Evolutionary conservation across 345 rosid species (phyloP).

Genomic region (Lagerstroemia speciosa): DNA sequence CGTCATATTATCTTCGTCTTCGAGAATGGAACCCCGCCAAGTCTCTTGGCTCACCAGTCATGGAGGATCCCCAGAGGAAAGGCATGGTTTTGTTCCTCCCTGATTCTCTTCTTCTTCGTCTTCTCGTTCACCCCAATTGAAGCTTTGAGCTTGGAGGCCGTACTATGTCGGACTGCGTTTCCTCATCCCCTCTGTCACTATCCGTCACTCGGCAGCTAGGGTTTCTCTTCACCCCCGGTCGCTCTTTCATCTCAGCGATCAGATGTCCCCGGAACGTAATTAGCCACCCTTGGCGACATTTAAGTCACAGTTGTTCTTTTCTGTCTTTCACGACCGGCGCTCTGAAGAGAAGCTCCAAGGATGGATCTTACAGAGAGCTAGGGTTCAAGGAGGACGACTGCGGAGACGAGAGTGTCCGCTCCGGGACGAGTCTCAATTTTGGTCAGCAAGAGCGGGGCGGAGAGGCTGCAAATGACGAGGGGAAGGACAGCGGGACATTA

Average conservation of each 20-base stretch:
- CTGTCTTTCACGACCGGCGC: conserved; percentile 4
- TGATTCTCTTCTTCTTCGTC: background rate
- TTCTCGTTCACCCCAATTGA: background rate
- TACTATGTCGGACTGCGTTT: conserved; percentile 32
- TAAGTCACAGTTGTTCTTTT: background rate
- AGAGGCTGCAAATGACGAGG: conserved; percentile 14
- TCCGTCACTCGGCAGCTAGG: conserved; percentile 1
- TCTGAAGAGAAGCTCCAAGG: conserved; percentile 5
- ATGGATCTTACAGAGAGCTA: conserved; percentile 19
- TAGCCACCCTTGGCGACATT: background rate
- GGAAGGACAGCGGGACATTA: conserved; percentile 10
- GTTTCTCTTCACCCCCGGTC: conserved; percentile 3
- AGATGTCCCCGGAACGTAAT: background rate
- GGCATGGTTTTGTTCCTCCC: background rate
- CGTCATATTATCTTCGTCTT: conserved; percentile 2
- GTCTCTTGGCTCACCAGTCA: background rate
- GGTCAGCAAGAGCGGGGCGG: conserved; percentile 10
- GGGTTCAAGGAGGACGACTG: conserved; percentile 24
- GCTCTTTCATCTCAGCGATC: background rate
- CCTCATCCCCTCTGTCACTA: conserved; percentile 14
- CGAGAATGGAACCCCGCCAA: background rate
- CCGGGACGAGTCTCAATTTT: conserved; percentile 7
- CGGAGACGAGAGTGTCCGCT: conserved; percentile 12
- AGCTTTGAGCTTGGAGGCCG: conserved; percentile 4
- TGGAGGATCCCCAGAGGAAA: background rate